Evolutionary conservation across 2,329 filamentous ascomycete genomes (phyloP), one percentile per base, ranked within the genome.

Genomic region (Fusarium sp.): DNA sequence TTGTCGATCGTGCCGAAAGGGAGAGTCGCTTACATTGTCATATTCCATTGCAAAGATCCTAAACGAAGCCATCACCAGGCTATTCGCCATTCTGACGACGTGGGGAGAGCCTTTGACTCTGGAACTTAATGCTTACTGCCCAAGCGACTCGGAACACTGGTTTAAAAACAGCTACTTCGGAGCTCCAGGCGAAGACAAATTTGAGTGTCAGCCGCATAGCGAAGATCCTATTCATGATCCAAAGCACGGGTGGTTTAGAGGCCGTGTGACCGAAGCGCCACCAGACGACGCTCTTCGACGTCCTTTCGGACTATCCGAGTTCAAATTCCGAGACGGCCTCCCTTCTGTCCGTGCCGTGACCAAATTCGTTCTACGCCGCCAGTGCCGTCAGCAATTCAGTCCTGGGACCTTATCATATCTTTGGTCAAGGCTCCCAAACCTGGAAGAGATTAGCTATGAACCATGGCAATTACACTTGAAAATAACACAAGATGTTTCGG

Each of bases 81-180:
- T 75, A 15, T 72, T 72, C 33, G 54, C 9, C 1, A 62, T 68
- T 30, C 21, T 75, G 23, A 23, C 50, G 3, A 57, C 13, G 5
- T 75, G 69, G 65, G 21, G n/a, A 21, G 12, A 52, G 23, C 12
- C 33, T 9, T 21, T 71, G 19, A 58, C 57, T 9, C 33, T 67
- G 4, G 60, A 69, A 16, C 46, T 74, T 2, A 69, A 69, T 11
- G 16, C 40, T 13, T 72, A 75, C 53, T 72, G 60, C 0, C 65
- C 62, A 19, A 75, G 72, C n/a, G 72, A 72, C 47, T 60, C 59
- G 2, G n/a, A 64, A 7, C 71, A 75, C 19, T 75, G 72, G 72
- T 67, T 74, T 5, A 60, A 70, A 40, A 44, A 53, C 1, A 63
- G 65, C 16, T 75, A 64, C 28, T 67, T 72, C 28, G 72, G 72